These are phyloP conservation scores for Cyclostephanos tholiformis DNA, from an alignment of 108 stramenopile genomes.

Conservation along the genomic window DNA sequence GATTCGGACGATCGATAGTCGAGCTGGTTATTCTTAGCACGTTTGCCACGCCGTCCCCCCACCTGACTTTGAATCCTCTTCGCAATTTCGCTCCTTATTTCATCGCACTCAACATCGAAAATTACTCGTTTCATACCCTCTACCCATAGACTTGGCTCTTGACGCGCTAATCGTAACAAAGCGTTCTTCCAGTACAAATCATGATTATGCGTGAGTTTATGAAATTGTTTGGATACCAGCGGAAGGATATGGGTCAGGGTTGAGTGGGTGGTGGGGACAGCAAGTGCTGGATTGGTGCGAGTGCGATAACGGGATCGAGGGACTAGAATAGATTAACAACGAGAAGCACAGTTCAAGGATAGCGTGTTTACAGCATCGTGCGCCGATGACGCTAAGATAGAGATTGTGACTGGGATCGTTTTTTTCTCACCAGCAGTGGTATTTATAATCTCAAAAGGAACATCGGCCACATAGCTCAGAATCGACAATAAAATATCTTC, in stretches of 20 bases:
- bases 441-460: constrained; percentile 48
- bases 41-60: constrained; percentile 29
- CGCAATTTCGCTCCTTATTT: constrained; percentile 25
- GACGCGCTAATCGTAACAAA: constrained; percentile 41
- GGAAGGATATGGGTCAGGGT: constrained; percentile 63
- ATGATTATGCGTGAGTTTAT: constrained; percentile 26
- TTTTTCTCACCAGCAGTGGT: constrained; percentile 5
- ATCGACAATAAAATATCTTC: constrained; percentile 60
- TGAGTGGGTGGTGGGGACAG: constrained; percentile 18
- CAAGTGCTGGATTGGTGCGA: constrained; percentile 10
- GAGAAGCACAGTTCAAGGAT: background rate
- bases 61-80: constrained; percentile 8
- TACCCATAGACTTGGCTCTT: constrained; percentile 51
- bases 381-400: background rate
- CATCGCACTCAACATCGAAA: constrained; percentile 35
- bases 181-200: constrained; percentile 61
- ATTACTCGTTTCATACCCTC: constrained; percentile 48
- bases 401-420: background rate
- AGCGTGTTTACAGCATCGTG: background rate
- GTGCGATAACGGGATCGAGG: constrained; percentile 10
- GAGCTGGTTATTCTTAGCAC: constrained; percentile 25
- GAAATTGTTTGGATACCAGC: constrained; percentile 64
- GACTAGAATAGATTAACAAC: background rate
- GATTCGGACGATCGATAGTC: constrained; percentile 15
- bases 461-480: constrained; percentile 66